phyloP scores from a whole-genome alignment of 352 stramenopile genomes.

The Phytophthora sojae region DNA sequence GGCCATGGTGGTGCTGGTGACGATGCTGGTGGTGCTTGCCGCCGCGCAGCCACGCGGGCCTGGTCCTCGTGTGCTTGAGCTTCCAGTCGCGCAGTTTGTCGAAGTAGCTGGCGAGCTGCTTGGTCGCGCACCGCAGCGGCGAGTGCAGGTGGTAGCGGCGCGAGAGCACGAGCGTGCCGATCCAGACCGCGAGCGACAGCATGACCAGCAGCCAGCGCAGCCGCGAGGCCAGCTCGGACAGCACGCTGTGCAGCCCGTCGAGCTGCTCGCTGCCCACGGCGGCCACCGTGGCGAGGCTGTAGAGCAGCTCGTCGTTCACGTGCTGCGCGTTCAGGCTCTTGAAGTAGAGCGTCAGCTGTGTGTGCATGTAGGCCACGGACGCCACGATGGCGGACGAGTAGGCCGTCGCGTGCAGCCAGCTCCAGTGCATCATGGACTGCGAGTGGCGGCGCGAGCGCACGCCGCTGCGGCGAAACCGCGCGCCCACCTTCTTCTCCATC shows the following conservation, averaged over 20 bases:
- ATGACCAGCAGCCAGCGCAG: constrained; percentile 58
- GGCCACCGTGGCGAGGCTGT: constrained; percentile 38
- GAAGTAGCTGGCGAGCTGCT: constrained; percentile 26
- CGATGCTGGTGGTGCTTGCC: not conserved
- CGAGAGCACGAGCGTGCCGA: constrained; percentile 53
- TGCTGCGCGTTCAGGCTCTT: constrained; percentile 42
- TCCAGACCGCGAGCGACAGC: constrained; percentile 52
- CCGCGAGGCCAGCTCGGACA: constrained; percentile 40
- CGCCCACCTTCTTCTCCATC: constrained; percentile 26
- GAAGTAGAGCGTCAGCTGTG: constrained; percentile 54
- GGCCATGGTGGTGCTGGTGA: constrained; percentile 6
- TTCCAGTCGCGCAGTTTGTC: constrained; percentile 34
- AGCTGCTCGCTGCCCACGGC: constrained; percentile 39
- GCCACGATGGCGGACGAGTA: constrained; percentile 75
- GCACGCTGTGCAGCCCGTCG: constrained; percentile 41
- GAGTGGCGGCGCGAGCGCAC: constrained; percentile 27
- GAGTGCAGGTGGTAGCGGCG: constrained; percentile 56
- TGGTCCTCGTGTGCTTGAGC: constrained; percentile 14
- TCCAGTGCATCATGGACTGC: constrained; percentile 60
- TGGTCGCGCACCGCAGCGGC: constrained; percentile 49
- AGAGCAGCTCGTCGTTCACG: constrained; percentile 47
- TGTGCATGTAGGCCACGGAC: constrained; percentile 77
- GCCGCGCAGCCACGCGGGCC: constrained; percentile 8
- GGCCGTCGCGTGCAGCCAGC: constrained; percentile 74
- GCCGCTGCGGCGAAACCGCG: constrained; percentile 12